A percentile compares a stretch with the other conserved stretches of the same genome.
Conservation (phyloP, 139 green algal genomes). For the Chlorella sp. region DNA sequence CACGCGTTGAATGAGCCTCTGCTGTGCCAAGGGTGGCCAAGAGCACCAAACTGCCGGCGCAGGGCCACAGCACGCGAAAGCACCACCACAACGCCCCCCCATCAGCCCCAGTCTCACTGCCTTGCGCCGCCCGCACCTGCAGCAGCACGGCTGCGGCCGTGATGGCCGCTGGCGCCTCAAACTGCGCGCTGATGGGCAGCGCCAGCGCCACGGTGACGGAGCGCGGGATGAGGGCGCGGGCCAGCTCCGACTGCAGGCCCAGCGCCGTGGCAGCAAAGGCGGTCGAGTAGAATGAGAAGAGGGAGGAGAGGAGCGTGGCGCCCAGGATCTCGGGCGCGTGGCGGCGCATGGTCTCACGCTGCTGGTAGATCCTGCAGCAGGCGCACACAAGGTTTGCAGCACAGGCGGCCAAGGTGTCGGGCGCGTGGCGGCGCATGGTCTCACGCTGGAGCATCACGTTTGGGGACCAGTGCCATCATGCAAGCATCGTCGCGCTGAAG, state of each 20-base stretch:
- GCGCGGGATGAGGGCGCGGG: slow-evolving; percentile 63
- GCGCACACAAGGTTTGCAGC: neutral
- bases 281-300: slow-evolving; percentile 75
- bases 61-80: neutral
- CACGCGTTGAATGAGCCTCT: neutral
- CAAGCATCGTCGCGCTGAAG: too few relatives aligned
- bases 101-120: too few relatives aligned
- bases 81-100: neutral
- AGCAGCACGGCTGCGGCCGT: slow-evolving; percentile 77
- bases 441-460: slow-evolving; percentile 39
- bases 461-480: too few relatives aligned
- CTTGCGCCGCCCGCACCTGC: slow-evolving; percentile 47
- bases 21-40: neutral
- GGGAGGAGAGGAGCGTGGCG: slow-evolving; percentile 47
- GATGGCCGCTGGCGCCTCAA: slow-evolving; percentile 63
- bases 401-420: slow-evolving; percentile 66
- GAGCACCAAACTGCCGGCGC: neutral
- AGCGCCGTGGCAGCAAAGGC: slow-evolving; percentile 49
- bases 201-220: slow-evolving; percentile 83
- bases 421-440: slow-evolving; percentile 70
- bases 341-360: slow-evolving; percentile 69
- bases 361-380: slow-evolving; percentile 27
- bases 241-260: slow-evolving; percentile 52
- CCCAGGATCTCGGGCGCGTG: slow-evolving; percentile 81
- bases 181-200: slow-evolving; percentile 66